Percentiles rank a stretch among this genome's conserved stretches.
phyloP scores from a whole-genome alignment of 192 early-diverging fungal genomes.

The Blastocladiella britannica region DNA sequence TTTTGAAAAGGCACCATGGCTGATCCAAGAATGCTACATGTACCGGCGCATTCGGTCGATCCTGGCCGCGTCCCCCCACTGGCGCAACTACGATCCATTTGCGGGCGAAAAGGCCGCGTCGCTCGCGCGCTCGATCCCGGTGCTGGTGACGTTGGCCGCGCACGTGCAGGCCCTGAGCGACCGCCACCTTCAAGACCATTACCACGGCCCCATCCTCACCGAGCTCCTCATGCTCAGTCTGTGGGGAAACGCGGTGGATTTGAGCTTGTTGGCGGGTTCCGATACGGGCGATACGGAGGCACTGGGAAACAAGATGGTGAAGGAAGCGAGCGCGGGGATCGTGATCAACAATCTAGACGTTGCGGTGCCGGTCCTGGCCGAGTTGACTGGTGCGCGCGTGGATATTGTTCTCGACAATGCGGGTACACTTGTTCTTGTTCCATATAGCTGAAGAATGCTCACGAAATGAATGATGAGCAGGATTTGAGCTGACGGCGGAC shows the following conservation, averaged over 20 bases:
- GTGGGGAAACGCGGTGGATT: conserved; percentile 80
- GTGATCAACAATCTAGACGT: conserved; percentile 47
- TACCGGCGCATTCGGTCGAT: conserved; percentile 46
- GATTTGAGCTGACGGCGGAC: conserved; percentile 81
- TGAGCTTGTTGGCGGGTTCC: conserved; percentile 55
- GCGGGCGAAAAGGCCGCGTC: conserved; percentile 39
- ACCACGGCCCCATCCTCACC: conserved; percentile 27
- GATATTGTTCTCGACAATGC: conserved; percentile 82
- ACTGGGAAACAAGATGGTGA: conserved; percentile 12
- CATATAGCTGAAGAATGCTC: too few species aligned
- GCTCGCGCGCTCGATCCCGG: conserved; percentile 40
- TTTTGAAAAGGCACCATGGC: too few species aligned
- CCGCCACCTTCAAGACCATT: too few species aligned
- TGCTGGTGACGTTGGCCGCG: conserved; percentile 42
- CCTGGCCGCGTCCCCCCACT: conserved; percentile 29
- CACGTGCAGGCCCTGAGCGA: conserved; percentile 19
- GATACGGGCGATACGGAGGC: conserved; percentile 38
- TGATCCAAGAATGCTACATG: too few species aligned
- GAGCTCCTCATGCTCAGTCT: conserved; percentile 54
- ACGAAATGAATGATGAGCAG: too few species aligned
- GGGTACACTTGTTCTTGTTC: conserved; percentile 20
- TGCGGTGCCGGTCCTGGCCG: conserved; percentile 30
- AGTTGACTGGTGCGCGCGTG: conserved; percentile 31
- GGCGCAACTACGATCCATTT: conserved; percentile 59
- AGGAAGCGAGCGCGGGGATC: conserved; percentile 24